Percentiles rank a stretch among this genome's conserved stretches.
Conservation (phyloP, 805 yeast genomes). For the Ogataea nonfermentans region DNA sequence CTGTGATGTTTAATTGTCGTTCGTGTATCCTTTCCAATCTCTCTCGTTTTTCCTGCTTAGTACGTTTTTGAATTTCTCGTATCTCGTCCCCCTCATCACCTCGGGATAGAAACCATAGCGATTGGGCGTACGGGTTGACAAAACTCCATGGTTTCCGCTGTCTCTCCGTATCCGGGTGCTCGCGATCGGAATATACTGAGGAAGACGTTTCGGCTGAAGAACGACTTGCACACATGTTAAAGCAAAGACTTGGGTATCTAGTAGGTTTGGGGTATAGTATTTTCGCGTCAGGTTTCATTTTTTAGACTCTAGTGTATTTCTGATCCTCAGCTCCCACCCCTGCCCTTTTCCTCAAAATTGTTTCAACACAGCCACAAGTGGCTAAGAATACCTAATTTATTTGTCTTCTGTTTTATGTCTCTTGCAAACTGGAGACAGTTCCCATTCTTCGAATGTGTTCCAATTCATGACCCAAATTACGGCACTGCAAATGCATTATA, state of each 20-base stretch:
- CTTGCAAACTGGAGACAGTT: constrained; percentile 56
- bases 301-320: not conserved
- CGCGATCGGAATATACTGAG: constrained; percentile 18
- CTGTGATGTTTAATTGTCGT: not conserved
- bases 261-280: too few relatives aligned
- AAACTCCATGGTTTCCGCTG: constrained; percentile 4
- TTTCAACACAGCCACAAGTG: constrained; percentile 14
- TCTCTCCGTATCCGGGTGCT: not conserved
- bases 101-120: constrained; percentile 40
- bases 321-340: constrained; percentile 1
- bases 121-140: constrained; percentile 42
- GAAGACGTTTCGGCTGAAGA: constrained; percentile 11
- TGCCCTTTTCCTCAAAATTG: constrained; percentile 10
- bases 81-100: constrained; percentile 38
- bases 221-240: constrained; percentile 3
- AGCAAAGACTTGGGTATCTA: not conserved
- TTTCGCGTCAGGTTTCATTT: too few relatives aligned
- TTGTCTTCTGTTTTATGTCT: constrained; percentile 26
- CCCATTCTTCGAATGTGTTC: constrained; percentile 79
- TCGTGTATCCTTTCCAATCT: not conserved
- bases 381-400: not conserved
- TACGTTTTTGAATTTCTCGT: constrained; percentile 27
- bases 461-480: constrained; percentile 79
- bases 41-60: constrained; percentile 6
- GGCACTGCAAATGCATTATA: constrained; percentile 63